Percentiles rank a stretch among this genome's conserved stretches.
Conservation (phyloP, 768 basidiomycete species). For the Rhizopogon roseolus region DNA sequence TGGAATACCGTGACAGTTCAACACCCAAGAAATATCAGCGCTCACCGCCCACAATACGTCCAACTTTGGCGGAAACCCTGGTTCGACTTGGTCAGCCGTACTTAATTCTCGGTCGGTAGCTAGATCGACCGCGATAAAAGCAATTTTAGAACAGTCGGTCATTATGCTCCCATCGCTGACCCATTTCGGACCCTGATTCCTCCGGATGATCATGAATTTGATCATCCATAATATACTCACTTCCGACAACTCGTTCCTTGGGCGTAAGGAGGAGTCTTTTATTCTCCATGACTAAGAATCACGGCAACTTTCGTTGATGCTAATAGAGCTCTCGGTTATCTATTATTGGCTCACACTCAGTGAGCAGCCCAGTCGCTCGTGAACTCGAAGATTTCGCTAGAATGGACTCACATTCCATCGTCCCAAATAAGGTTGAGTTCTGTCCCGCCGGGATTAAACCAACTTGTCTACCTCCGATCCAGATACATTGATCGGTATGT, state of each 20-base stretch:
- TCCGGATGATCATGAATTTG: not conserved
- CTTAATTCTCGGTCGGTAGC: not conserved
- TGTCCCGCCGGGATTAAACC: not conserved
- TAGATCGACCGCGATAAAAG: not conserved
- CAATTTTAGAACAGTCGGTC: not conserved
- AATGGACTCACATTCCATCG: not conserved
- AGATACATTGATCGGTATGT: not conserved
- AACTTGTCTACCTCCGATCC: not conserved
- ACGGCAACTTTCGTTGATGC: not conserved
- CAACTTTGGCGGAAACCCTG: not conserved
- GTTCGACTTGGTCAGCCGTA: not conserved
- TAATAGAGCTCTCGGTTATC: not conserved
- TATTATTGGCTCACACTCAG: not conserved
- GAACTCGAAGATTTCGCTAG: not conserved
- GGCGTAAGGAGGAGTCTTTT: not conserved
- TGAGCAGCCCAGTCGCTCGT: not conserved
- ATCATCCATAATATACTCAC: not conserved
- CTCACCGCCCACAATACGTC: not conserved
- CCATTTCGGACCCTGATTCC: not conserved
- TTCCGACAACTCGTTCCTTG: not conserved
- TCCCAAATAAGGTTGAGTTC: constrained; percentile 1
- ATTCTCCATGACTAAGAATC: not conserved
- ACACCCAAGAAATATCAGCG: not conserved
- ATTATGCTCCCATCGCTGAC: constrained; percentile 3
- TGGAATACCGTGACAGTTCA: not conserved